Base-by-base conservation (phyloP, 2,329 filamentous ascomycete species). In the Thelonectria olida region DNA sequence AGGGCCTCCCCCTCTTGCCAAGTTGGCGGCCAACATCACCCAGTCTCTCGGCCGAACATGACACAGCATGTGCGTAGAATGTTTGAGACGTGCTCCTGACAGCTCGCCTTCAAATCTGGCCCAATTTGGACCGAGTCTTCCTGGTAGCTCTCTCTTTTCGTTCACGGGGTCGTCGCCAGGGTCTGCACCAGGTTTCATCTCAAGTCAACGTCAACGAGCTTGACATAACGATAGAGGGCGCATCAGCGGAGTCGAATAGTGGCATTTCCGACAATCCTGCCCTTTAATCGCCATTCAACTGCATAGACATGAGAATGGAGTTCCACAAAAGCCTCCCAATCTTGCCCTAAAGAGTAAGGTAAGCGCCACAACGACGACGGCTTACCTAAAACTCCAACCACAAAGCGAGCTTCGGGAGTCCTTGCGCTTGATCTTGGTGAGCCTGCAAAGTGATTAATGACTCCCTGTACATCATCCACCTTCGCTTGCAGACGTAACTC, bases 1-100 rank as follows among this genome's bases (percentile, higher is more conserved):
- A 65, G 65, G 65, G 65, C 58, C 67, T 54, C 54, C 44, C 59
- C n/a, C 62, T 45, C 65, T 19, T 13, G 7, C 22, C 25, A 17
- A 48, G 49, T 63, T 44, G 51, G 51, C 27, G 64, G 28, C 9
- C 28, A 8, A 13, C 10, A 12, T 31, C 13, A 5, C 28, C 28
- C 28, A 8, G 28, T 19, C 36, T 7, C 8, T 6, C 36, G 12
- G 5, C 17, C 36, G 36, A 39, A 7, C 17, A 39, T n/a, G 36
- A 42, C 22, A 22, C n/a, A 22, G 19, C 8, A 20, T 23, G 12
- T 12, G 39, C 17, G 6, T 42, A 39, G 6, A 17, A 31, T n/a
- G 36, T 39, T 42, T 53, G 25, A 53, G 23, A 53, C 50, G 23
- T 20, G 17, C 36, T 17, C 23, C 25, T 3, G 9, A 42, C 38